phyloP scores from a whole-genome alignment of 2,329 filamentous ascomycete genomes.

The Penicillium sp. region DNA sequence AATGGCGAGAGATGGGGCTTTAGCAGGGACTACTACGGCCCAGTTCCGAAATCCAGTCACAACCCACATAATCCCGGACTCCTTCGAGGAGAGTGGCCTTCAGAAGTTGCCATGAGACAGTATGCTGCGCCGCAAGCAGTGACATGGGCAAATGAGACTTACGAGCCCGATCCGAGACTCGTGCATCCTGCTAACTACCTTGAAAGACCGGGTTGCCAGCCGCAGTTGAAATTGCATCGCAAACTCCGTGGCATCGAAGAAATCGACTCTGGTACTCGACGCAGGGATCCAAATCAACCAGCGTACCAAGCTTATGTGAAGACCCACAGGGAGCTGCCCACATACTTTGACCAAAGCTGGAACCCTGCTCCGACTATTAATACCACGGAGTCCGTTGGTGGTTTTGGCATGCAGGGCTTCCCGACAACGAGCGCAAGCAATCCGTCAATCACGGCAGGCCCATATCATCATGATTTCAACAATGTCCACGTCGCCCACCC shows the following conservation, averaged over 20 bases:
- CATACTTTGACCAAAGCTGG: slow-evolving; percentile 11
- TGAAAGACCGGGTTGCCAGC: slow-evolving; percentile 5
- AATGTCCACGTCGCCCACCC: not conserved
- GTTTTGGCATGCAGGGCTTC: not conserved
- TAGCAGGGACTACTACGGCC: slow-evolving; percentile 13
- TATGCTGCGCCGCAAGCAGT: slow-evolving; percentile 13
- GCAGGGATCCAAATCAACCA: not conserved
- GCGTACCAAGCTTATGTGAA: slow-evolving; percentile 9
- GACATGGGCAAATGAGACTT: slow-evolving; percentile 11
- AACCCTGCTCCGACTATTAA: slow-evolving; percentile 2
- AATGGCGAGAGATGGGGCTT: slow-evolving; percentile 12
- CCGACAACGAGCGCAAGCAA: not conserved
- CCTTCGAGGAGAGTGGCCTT: slow-evolving; percentile 13
- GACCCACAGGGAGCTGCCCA: slow-evolving; percentile 12
- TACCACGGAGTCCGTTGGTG: not conserved
- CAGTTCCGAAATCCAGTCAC: slow-evolving; percentile 8
- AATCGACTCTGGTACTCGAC: slow-evolving; percentile 3
- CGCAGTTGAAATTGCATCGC: slow-evolving; percentile 11
- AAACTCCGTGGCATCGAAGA: slow-evolving; percentile 6
- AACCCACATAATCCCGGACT: slow-evolving; percentile 11
- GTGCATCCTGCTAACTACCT: slow-evolving; percentile 13
- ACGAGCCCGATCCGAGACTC: slow-evolving; percentile 12
- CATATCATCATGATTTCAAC: not conserved
- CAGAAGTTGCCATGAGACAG: slow-evolving; percentile 12
- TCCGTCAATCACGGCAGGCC: not conserved